These are phyloP conservation scores for Dunaliella sp. DNA, from an alignment of 139 green algal genomes.

Conservation along the genomic window DNA sequence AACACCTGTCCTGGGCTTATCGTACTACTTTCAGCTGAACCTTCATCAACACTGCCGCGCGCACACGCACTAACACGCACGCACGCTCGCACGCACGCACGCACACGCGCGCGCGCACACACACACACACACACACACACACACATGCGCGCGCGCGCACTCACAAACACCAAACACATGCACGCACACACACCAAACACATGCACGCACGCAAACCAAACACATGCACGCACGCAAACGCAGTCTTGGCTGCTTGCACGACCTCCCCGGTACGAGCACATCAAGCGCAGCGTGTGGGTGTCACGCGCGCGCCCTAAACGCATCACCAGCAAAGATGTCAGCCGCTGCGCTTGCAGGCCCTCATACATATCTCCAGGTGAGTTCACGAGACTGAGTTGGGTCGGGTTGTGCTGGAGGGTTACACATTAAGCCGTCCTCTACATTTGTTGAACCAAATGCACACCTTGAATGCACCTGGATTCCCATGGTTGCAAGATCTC, in stretches of 20 bases:
- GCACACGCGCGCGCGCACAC: too few relatives aligned
- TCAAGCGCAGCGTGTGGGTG: conserved; percentile 65
- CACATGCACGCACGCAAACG: background rate
- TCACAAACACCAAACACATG: background rate
- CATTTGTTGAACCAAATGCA: too few relatives aligned
- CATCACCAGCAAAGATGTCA: conserved; percentile 58
- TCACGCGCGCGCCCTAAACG: conserved; percentile 59
- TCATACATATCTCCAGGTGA: background rate
- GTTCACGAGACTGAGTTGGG: too few relatives aligned
- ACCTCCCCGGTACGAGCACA: conserved; percentile 53
- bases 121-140: background rate
- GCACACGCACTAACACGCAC: background rate
- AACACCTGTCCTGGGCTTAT: too few relatives aligned
- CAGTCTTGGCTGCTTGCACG: conserved; percentile 24
- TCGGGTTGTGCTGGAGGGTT: too few relatives aligned
- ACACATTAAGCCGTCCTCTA: too few relatives aligned
- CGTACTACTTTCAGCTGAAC: too few relatives aligned
- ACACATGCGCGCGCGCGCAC: background rate
- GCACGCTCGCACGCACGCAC: background rate
- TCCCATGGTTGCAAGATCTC: too few relatives aligned
- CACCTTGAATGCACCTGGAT: too few relatives aligned
- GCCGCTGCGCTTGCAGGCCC: conserved; percentile 54
- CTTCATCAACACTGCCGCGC: background rate
- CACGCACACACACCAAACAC: background rate
- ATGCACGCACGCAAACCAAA: background rate